Evolutionary conservation across 1,284 basidiomycete species (phyloP).

Genomic region (Porogramme epimiltina): DNA sequence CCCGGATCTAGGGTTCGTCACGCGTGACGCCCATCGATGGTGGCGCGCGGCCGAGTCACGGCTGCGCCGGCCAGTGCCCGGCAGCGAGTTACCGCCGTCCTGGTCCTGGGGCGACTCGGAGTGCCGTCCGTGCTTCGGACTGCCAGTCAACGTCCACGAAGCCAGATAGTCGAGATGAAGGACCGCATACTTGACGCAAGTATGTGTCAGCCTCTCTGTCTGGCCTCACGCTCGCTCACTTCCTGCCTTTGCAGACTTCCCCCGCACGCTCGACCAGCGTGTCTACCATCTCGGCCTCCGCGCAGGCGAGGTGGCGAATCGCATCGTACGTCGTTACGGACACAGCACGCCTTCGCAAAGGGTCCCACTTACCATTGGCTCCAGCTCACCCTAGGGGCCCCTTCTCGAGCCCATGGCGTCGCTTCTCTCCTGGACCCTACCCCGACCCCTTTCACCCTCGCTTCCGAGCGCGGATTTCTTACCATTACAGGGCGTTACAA

Average conservation of each 20-base stretch:
- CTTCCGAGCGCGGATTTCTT: constrained; percentile 77
- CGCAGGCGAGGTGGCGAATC: constrained; percentile 78
- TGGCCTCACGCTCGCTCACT: constrained; percentile 3
- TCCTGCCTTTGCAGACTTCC: constrained; percentile 59
- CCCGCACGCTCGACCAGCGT: constrained; percentile 66
- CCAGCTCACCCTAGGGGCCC: constrained; percentile 77
- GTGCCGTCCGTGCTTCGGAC: too few relatives aligned
- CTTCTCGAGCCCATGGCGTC: constrained; percentile 66
- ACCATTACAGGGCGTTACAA: constrained; percentile 80
- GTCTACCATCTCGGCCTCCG: constrained; percentile 80
- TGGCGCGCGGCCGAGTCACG: too few relatives aligned
- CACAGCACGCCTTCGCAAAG: not conserved
- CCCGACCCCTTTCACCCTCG: constrained; percentile 61
- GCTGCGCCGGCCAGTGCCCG: too few relatives aligned
- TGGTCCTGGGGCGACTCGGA: too few relatives aligned
- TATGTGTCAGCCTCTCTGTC: constrained; percentile 36
- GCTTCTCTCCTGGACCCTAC: constrained; percentile 60
- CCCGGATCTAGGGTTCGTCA: constrained; percentile 13
- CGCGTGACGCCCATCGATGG: constrained; percentile 12
- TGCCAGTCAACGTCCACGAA: too few relatives aligned
- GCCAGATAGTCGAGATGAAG: constrained; percentile 50
- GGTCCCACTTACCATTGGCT: constrained; percentile 5
- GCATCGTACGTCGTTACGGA: constrained; percentile 55
- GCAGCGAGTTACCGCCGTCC: too few relatives aligned
- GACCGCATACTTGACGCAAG: constrained; percentile 61